Conservation (phyloP, 352 stramenopile genomes). For the Hyaloperonospora brassicae region DNA sequence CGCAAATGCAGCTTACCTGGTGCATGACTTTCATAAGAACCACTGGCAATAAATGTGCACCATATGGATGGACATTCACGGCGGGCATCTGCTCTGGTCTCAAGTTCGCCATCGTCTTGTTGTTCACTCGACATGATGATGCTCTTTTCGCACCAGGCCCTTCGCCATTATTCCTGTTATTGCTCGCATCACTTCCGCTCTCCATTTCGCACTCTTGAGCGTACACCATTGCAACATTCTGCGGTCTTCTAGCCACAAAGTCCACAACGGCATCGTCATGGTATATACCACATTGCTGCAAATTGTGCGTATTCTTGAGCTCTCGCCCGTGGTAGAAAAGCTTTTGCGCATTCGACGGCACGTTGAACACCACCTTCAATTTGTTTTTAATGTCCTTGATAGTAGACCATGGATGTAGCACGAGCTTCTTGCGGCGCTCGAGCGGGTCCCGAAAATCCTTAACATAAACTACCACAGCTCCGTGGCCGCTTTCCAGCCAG, state of each 20-base stretch:
- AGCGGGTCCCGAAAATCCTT: conserved; percentile 79
- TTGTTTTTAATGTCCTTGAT: conserved; percentile 85
- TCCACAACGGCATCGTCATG: conserved; percentile 72
- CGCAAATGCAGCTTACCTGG: conserved; percentile 28
- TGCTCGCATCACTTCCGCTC: conserved; percentile 10
- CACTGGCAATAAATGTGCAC: conserved; percentile 62
- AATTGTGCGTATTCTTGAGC: conserved; percentile 76
- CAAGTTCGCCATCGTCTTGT: conserved; percentile 28
- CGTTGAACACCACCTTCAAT: conserved; percentile 76
- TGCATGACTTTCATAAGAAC: conserved; percentile 80
- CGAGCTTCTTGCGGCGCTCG: conserved; percentile 76
- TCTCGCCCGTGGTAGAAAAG: conserved; percentile 77
- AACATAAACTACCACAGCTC: conserved; percentile 57
- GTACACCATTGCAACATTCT: conserved; percentile 50
- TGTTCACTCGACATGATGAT: conserved; percentile 9
- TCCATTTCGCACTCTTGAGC: conserved; percentile 14
- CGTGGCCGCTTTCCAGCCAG: conserved; percentile 72
- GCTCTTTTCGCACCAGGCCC: conserved; percentile 10
- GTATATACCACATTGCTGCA: conserved; percentile 80
- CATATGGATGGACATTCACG: conserved; percentile 75
- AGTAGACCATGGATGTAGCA: conserved; percentile 65
- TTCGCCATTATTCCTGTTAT: conserved; percentile 9
- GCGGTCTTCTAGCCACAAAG: conserved; percentile 56
- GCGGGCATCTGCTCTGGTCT: conserved; percentile 47
- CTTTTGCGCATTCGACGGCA: conserved; percentile 70